Conservation (phyloP, 2,329 filamentous ascomycete genomes). For the Ophiostoma angusticollis region DNA sequence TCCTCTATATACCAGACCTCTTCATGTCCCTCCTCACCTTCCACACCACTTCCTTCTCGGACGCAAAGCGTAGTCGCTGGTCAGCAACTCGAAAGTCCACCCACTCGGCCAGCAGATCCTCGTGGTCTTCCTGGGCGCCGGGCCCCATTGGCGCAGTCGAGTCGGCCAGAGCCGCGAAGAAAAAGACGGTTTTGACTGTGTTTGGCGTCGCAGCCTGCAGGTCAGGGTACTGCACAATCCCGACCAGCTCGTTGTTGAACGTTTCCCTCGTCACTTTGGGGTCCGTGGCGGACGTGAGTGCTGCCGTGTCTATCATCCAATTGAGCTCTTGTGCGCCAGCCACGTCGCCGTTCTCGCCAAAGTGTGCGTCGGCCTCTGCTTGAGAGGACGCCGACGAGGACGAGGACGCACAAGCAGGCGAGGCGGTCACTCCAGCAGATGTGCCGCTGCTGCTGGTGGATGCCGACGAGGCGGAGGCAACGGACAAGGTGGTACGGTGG, state of each 20-base stretch:
- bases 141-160: constrained; percentile 9
- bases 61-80: constrained; percentile 8
- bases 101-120: constrained; percentile 13
- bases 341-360: too few relatives aligned
- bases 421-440: not conserved
- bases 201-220: constrained; percentile 19
- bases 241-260: constrained; percentile 25
- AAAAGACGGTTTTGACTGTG: constrained; percentile 28
- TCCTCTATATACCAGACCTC: constrained; percentile 9
- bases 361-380: too few relatives aligned
- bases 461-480: constrained; percentile 71
- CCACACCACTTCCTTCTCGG: constrained; percentile 9
- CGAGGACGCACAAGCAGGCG: not conserved
- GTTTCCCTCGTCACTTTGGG: constrained; percentile 19
- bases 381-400: not conserved
- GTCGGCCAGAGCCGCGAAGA: constrained; percentile 22
- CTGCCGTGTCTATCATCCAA: not conserved
- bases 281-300: constrained; percentile 3
- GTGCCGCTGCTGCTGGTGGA: constrained; percentile 2
- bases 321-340: not conserved
- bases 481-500: constrained; percentile 62
- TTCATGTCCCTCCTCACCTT: constrained; percentile 11
- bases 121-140: constrained; percentile 13
- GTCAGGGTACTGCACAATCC: constrained; percentile 25
- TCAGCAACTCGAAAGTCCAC: constrained; percentile 6